These are phyloP conservation scores for Corchorus capsularis DNA, from an alignment of 345 rosid genomes.

Conservation along the genomic window DNA sequence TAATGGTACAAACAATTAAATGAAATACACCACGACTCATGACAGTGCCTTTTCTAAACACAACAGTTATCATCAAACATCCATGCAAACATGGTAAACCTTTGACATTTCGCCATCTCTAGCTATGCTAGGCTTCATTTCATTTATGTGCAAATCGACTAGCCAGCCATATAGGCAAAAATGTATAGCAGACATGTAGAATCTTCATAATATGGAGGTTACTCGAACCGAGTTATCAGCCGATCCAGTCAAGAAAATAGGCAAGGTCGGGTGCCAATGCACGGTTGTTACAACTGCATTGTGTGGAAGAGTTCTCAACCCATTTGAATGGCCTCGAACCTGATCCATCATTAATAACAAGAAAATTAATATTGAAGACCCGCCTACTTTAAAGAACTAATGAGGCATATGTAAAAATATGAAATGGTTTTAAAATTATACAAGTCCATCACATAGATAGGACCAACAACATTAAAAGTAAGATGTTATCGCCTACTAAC, in stretches of 20 bases:
- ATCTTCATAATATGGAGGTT: slow-evolving; percentile 42
- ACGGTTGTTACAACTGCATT: slow-evolving; percentile 60
- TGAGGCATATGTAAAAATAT: background rate
- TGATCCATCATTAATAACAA: slow-evolving; percentile 22
- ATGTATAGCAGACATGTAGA: background rate
- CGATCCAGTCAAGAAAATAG: slow-evolving; percentile 69
- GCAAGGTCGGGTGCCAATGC: slow-evolving; percentile 78
- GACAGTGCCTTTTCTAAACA: background rate
- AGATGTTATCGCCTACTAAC: background rate
- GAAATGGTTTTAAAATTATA: background rate
- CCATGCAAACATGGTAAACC: background rate
- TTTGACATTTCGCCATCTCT: background rate
- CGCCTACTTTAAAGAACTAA: background rate
- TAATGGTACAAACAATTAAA: slow-evolving; percentile 1
- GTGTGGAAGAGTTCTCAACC: slow-evolving; percentile 63
- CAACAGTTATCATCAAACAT: background rate
- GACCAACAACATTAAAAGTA: background rate
- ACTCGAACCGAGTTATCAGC: slow-evolving; percentile 71
- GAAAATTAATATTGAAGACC: background rate
- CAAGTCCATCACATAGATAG: background rate
- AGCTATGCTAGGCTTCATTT: background rate
- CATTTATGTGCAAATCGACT: background rate
- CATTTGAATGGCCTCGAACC: slow-evolving; percentile 53
- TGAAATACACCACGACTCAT: background rate
- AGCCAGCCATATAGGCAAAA: background rate